These are phyloP conservation scores for Stagonosporopsis cucurbitacearum DNA, from an alignment of 2,329 filamentous ascomycete genomes.

Conservation along the genomic window DNA sequence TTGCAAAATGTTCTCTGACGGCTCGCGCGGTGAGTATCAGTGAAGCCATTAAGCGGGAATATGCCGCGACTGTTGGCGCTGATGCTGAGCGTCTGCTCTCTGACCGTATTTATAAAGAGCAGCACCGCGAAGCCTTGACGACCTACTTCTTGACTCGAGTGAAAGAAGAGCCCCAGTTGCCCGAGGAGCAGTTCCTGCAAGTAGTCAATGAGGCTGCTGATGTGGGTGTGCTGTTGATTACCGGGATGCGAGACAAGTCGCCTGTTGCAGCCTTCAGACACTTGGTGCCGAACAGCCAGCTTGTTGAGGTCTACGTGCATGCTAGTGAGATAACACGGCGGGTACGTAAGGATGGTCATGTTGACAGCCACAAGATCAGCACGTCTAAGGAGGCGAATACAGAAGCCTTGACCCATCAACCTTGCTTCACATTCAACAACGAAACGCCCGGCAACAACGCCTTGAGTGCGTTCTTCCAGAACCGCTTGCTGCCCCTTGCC, in stretches of 20 bases:
- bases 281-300: neutral
- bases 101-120: neutral
- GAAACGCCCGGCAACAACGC: neutral
- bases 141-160: neutral
- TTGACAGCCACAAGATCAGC: neutral
- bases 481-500: neutral
- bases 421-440: neutral
- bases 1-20: conserved; percentile 29
- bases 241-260: neutral
- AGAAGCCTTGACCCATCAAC: neutral
- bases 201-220: neutral
- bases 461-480: neutral
- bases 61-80: conserved; percentile 58
- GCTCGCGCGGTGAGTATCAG: conserved; percentile 59
- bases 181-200: neutral
- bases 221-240: neutral
- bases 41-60: conserved; percentile 62
- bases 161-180: neutral
- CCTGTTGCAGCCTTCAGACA: neutral
- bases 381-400: neutral
- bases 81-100: conserved; percentile 38
- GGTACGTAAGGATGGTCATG: neutral
- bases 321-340: neutral
- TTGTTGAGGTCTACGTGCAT: neutral
- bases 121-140: neutral